Evolutionary conservation across 306 rosid genomes (phyloP), one percentile per base, ranked within the genome.

Genomic region (Quercus suber): DNA sequence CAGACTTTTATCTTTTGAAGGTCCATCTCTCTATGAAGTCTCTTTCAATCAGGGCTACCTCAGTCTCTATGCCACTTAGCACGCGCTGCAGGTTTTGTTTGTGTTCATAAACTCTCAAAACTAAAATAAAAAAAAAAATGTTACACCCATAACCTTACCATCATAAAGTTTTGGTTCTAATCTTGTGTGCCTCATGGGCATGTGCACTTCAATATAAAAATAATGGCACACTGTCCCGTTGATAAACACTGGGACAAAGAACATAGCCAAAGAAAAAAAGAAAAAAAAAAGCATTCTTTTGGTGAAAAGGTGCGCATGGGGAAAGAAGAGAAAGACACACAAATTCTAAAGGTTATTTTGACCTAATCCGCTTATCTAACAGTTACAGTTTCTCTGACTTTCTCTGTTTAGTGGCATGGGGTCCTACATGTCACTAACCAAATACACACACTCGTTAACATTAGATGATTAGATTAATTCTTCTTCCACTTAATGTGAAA

Each of bases 311-410:
- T 69, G 20, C 58, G 80, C 85, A 60, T 77, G 73, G 82, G 73
- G 71, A 84, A 81, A 75, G 80, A 33, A 74, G 86, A 82, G 55
- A 71, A 64, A 72, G 80, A 81, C 77, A 68, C 53, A 6, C 14
- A 65, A 65, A 68, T 81, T 81, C 82, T 78, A 81, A 80, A 81
- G 82, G 82, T 75, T 19, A 25, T 69, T 84, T 84, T 81, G 85
- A 84, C 85, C 71, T 72, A 73, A 52, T 61, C 19, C 65, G 45
- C 68, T 73, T 25, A 33, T 45, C 55, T 2, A 56, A 25, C 73
- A 41, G 35, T 31, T 77, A 41, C 45, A 41, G 45, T 41, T 8
- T 0, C 45, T 80, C 56, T 41, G 15, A 71, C 63, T 53, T 79
- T 79, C 71, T 71, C 71, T 71, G 55, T 81, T 59, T 35, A 35